These are phyloP conservation scores for Penicillium expansum DNA, from an alignment of 2,329 filamentous ascomycete genomes.

Conservation along the genomic window DNA sequence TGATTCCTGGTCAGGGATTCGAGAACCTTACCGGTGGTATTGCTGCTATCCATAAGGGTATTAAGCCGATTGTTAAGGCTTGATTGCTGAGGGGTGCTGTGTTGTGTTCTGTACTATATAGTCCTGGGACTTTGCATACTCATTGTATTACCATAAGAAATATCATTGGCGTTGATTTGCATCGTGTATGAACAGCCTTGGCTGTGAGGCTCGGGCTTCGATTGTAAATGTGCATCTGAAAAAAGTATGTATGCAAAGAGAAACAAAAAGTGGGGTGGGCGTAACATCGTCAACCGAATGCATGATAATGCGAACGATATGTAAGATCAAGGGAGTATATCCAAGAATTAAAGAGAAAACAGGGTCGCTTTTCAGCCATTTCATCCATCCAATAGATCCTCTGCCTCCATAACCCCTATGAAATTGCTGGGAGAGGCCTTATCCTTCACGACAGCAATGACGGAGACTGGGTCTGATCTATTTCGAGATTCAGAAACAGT, in stretches of 20 bases:
- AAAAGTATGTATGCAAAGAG: background rate
- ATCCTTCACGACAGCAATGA: constrained; percentile 35
- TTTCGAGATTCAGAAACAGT: constrained; percentile 19
- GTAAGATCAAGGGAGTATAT: constrained; percentile 11
- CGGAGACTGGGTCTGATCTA: constrained; percentile 16
- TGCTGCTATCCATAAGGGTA: constrained; percentile 92
- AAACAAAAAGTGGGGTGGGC: constrained; percentile 7
- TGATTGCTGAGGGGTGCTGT: background rate
- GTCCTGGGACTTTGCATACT: constrained; percentile 9
- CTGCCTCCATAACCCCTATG: constrained; percentile 34
- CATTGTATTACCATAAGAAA: constrained; percentile 16
- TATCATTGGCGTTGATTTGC: constrained; percentile 5
- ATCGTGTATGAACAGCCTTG: background rate
- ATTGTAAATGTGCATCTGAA: constrained; percentile 6
- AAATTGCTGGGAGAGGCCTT: constrained; percentile 17
- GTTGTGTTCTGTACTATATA: constrained; percentile 21
- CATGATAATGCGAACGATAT: constrained; percentile 5
- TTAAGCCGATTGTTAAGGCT: constrained; percentile 62
- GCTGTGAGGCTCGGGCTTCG: background rate
- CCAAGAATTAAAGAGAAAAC: background rate
- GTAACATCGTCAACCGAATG: constrained; percentile 21
- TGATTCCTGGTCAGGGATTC: constrained; percentile 76
- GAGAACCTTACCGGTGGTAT: constrained; percentile 91
- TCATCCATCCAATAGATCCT: constrained; percentile 29
- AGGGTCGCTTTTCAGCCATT: background rate